A percentile compares a stretch with the other conserved stretches of the same genome.
Evolutionary conservation across 2,329 filamentous ascomycete species (phyloP).

Genomic region (Colletotrichum sp.): DNA sequence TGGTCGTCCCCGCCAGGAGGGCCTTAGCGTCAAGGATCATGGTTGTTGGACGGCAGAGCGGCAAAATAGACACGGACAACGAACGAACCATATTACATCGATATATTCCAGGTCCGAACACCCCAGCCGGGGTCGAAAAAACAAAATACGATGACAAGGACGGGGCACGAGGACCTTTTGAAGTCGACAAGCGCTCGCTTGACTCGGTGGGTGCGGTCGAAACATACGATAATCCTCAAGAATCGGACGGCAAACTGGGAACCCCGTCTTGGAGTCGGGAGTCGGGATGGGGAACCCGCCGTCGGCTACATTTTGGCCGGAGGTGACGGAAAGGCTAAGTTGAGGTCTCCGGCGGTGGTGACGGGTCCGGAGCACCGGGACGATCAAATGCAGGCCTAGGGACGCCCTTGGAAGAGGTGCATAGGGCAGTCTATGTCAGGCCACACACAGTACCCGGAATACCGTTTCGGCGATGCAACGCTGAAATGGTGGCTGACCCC

Average conservation of each 20-base stretch:
- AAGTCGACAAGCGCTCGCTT: not conserved
- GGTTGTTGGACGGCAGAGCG: not conserved
- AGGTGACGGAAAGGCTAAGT: not conserved
- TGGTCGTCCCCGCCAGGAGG: not conserved
- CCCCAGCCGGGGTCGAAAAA: not conserved
- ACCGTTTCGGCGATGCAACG: constrained; percentile 8
- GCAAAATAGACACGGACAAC: not conserved
- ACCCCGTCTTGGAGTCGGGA: not conserved
- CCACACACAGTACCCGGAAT: not conserved
- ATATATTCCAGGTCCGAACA: not conserved
- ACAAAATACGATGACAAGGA: not conserved
- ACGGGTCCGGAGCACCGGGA: constrained; percentile 9
- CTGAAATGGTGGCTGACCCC: not conserved
- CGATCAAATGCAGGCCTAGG: constrained; percentile 10
- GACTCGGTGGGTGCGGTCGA: not conserved
- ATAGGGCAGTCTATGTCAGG: not conserved
- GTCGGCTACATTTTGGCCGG: not conserved
- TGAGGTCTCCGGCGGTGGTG: not conserved
- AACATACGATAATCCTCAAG: constrained; percentile 2
- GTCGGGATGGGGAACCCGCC: not conserved
- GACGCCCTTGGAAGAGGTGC: constrained; percentile 4
- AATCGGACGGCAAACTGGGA: not conserved
- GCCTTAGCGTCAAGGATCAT: constrained; percentile 6
- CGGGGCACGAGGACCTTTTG: not conserved
- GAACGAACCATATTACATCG: not conserved